Base-by-base conservation (phyloP, 108 stramenopile species). In the Ochromonas danica region DNA sequence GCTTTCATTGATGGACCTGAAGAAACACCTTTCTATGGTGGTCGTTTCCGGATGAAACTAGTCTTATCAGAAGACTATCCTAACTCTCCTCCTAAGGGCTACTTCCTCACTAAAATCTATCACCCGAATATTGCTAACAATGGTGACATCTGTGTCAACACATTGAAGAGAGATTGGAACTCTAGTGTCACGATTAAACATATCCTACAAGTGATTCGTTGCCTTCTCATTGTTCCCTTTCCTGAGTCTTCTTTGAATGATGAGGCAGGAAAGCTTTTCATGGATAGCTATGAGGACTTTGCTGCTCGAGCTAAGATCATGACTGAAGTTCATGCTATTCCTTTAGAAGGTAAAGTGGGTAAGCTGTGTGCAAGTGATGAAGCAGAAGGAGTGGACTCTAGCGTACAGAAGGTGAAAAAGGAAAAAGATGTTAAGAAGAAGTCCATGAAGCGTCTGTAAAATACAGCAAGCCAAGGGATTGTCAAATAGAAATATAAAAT, bases 81-180 rank as follows among this genome's bases (percentile, higher is more conserved):
- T 17, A 65, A 84, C 57, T 89, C 93, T 6, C 97, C 98, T 57
- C 97, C 98, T 17, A 87, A 94, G 0, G 98, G 97, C 3, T 96
- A 92, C 88, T 99, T 99, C 80, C 80, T 98, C 61, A 98, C 97
- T 27, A 96, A 94, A 83, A 96, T 99, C 61, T 99, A 93, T 83
- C 98, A 99, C 85, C 98, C 98, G 0, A 99, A 99, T 85, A 94
- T 99, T 2, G 88, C 90, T 39, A 90, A 86, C 43, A 94, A 92
- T 1, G 97, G 96, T 0, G 96, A 96, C 38, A 99, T 98, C 83
- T 98, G 97, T 78, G 98, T 99, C 40, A 98, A 98, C 86, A 99
- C 98, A 0, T 86, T 99, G 27, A 98, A 98, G 81, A 91, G 92
- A 67, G 97, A 97, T 78, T 98, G 97, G 98, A 90, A 90, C 22